Conservation (phyloP, 2,329 filamentous ascomycete genomes). For the Fusarium udum region DNA sequence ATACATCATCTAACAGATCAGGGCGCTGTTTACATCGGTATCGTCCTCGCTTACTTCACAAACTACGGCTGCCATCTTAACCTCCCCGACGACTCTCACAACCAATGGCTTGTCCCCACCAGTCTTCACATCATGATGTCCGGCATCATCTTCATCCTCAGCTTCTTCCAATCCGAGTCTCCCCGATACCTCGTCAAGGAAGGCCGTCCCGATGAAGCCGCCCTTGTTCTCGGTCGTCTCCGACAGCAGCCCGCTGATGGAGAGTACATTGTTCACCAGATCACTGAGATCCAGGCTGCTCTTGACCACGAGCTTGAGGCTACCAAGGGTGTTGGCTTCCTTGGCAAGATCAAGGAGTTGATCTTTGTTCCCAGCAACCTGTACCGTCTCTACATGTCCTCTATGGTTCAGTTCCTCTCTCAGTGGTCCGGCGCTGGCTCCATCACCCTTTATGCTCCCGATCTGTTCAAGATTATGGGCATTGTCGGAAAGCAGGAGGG, state of each 20-base stretch:
- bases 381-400: conserved; percentile 75
- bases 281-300: conserved; percentile 70
- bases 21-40: conserved; percentile 74
- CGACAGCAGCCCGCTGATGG: conserved; percentile 68
- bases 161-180: conserved; percentile 74
- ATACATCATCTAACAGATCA: neutral
- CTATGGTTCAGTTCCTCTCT: conserved; percentile 74
- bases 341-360: conserved; percentile 74
- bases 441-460: conserved; percentile 80
- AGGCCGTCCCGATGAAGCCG: conserved; percentile 67
- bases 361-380: conserved; percentile 74
- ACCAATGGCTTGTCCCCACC: conserved; percentile 73
- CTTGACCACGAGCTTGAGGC: conserved; percentile 78
- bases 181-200: conserved; percentile 76
- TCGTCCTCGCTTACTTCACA: conserved; percentile 82
- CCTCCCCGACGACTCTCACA: conserved; percentile 56
- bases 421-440: conserved; percentile 79
- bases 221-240: conserved; percentile 63
- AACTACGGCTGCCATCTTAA: conserved; percentile 69
- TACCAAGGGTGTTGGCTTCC: conserved; percentile 70
- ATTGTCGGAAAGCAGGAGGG: conserved; percentile 73
- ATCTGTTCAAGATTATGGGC: conserved; percentile 78
- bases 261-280: conserved; percentile 69
- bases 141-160: conserved; percentile 74
- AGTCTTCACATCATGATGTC: conserved; percentile 82